phyloP scores from a whole-genome alignment of 2,329 filamentous ascomycete species.

The Coniella lustricola region DNA sequence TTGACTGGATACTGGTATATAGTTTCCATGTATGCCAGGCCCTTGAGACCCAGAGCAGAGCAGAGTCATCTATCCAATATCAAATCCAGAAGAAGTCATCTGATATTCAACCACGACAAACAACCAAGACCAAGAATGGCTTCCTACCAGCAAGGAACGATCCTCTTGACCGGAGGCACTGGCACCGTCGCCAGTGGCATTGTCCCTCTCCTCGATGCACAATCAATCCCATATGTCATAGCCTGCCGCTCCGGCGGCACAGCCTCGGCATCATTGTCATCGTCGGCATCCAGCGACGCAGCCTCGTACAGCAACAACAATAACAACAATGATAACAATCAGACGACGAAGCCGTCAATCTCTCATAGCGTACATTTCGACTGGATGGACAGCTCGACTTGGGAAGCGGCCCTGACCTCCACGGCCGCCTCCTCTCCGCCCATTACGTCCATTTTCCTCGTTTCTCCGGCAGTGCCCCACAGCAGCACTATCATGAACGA shows the following conservation, averaged over 20 bases:
- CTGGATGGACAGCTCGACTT: constrained; percentile 37
- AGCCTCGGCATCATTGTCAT: too few species aligned
- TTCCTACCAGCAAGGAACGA: constrained; percentile 7
- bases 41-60: too few species aligned
- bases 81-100: not conserved
- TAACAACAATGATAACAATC: too few species aligned
- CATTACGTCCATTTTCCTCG: constrained; percentile 34
- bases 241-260: constrained; percentile 29
- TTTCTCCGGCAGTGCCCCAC: constrained; percentile 29
- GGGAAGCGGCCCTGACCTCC: constrained; percentile 25
- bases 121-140: not conserved
- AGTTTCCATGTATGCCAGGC: too few species aligned
- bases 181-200: constrained; percentile 37
- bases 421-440: constrained; percentile 4
- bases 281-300: too few species aligned
- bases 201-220: constrained; percentile 26
- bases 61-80: too few species aligned
- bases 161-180: constrained; percentile 38
- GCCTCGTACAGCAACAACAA: too few species aligned
- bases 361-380: constrained; percentile 32
- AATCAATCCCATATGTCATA: constrained; percentile 26
- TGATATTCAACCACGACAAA: too few species aligned
- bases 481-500: constrained; percentile 27
- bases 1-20: too few species aligned
- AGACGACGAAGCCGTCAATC: too few species aligned